These are phyloP conservation scores for Mariannaea sp. DNA, from an alignment of 2,329 filamentous ascomycete species.

Conservation along the genomic window DNA sequence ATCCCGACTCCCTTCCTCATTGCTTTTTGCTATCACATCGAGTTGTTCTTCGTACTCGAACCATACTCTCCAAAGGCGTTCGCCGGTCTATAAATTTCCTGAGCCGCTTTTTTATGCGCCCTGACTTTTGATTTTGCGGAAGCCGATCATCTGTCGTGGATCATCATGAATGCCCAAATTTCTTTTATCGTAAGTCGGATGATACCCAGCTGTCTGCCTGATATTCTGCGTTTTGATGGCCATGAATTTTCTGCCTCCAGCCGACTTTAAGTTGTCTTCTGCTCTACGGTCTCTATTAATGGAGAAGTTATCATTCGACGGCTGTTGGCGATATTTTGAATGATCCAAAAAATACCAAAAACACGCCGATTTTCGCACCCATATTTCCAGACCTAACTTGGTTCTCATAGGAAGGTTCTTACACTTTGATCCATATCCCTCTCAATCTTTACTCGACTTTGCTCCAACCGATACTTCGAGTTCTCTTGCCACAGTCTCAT, in stretches of 20 bases:
- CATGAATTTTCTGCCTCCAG: not conserved
- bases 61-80: conserved; percentile 9
- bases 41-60: conserved; percentile 11
- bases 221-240: not conserved
- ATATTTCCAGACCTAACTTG: conserved; percentile 34
- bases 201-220: not conserved
- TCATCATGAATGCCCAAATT: conserved; percentile 61
- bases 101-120: not conserved
- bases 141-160: conserved; percentile 10
- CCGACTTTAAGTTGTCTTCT: not conserved
- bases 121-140: conserved; percentile 5
- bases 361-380: not conserved
- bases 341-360: not conserved
- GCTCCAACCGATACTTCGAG: conserved; percentile 82
- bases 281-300: conserved; percentile 3
- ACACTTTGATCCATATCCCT: conserved; percentile 90
- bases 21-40: conserved; percentile 22
- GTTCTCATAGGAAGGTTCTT: conserved; percentile 73
- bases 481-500: conserved; percentile 72
- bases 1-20: conserved; percentile 18
- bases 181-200: conserved; percentile 58
- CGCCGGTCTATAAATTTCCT: conserved; percentile 15
- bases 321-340: not conserved
- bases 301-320: not conserved
- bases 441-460: conserved; percentile 77